A percentile compares a stretch with the other conserved stretches of the same genome.
Evolutionary conservation across 2,329 filamentous ascomycete genomes (phyloP).

Genomic region (Botrytis aclada): DNA sequence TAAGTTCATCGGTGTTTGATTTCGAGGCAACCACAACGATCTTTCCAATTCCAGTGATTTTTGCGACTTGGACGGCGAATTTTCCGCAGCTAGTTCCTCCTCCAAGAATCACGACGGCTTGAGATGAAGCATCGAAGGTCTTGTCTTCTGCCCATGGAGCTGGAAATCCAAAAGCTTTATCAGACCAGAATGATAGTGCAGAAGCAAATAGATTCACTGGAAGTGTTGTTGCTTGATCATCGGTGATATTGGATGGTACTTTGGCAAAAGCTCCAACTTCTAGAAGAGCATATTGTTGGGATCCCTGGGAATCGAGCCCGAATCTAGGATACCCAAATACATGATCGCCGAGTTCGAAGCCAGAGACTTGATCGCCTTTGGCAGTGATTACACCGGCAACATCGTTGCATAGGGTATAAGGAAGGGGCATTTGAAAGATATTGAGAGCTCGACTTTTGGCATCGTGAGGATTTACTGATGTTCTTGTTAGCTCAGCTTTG

Average conservation of each 20-base stretch:
- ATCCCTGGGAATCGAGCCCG: conserved; percentile 23
- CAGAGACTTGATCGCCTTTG: conserved; percentile 36
- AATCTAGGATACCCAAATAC: neutral
- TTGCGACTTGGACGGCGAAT: conserved; percentile 38
- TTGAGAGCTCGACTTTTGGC: conserved; percentile 25
- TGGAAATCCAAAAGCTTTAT: conserved; percentile 3
- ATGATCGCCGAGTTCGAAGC: neutral
- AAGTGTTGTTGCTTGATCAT: conserved; percentile 41
- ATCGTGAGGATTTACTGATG: conserved; percentile 18
- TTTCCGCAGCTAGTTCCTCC: conserved; percentile 39
- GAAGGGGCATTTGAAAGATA: conserved; percentile 38
- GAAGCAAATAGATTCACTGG: conserved; percentile 40
- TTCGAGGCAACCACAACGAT: conserved; percentile 41
- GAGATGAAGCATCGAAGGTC: conserved; percentile 8
- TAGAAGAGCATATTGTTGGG: conserved; percentile 42
- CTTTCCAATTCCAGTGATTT: conserved; percentile 38
- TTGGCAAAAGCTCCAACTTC: conserved; percentile 35
- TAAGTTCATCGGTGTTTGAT: conserved; percentile 35
- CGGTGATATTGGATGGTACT: conserved; percentile 38
- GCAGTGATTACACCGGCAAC: conserved; percentile 38
- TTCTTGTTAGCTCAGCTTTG: neutral
- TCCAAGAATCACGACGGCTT: conserved; percentile 37
- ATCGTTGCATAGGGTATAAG: conserved; percentile 40
- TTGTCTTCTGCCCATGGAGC: neutral
- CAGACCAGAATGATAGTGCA: neutral